phyloP scores from a whole-genome alignment of 805 yeast species.

The Ogataea trehaloabstinens region DNA sequence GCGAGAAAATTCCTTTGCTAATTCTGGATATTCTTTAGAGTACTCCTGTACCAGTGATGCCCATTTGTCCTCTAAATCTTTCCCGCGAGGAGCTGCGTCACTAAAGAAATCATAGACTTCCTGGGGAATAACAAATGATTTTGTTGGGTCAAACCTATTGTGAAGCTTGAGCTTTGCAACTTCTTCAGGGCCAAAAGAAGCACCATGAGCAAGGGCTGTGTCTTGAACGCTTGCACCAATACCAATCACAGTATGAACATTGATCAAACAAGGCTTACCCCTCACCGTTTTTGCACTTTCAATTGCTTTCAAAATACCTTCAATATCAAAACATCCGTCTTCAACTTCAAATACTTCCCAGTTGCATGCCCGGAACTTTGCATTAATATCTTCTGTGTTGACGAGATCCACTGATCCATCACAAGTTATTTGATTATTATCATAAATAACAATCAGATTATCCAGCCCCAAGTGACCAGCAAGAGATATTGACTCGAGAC shows the following conservation, averaged over 20 bases:
- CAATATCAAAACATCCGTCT: slow-evolving; percentile 78
- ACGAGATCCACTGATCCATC: slow-evolving; percentile 90
- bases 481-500: slow-evolving; percentile 87
- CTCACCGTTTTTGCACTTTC: slow-evolving; percentile 69
- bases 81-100: slow-evolving; percentile 57
- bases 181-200: slow-evolving; percentile 93
- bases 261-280: slow-evolving; percentile 85
- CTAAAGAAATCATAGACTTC: slow-evolving; percentile 76
- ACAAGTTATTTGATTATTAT: slow-evolving; percentile 93
- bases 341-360: slow-evolving; percentile 82
- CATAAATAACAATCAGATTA: slow-evolving; percentile 92
- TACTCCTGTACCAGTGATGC: slow-evolving; percentile 57
- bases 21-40: slow-evolving; percentile 64
- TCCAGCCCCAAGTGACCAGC: slow-evolving; percentile 95
- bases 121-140: slow-evolving; percentile 73
- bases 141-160: slow-evolving; percentile 83
- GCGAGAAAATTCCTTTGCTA: slow-evolving; percentile 74
- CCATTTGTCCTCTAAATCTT: slow-evolving; percentile 72
- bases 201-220: slow-evolving; percentile 91
- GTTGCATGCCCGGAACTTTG: slow-evolving; percentile 87
- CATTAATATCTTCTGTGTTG: slow-evolving; percentile 88
- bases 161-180: slow-evolving; percentile 77
- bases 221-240: slow-evolving; percentile 84
- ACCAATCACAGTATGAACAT: slow-evolving; percentile 89
- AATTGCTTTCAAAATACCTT: slow-evolving; percentile 65